Base-by-base conservation (phyloP, 78 protist species). In the Dictyostelium capitatum region DNA sequence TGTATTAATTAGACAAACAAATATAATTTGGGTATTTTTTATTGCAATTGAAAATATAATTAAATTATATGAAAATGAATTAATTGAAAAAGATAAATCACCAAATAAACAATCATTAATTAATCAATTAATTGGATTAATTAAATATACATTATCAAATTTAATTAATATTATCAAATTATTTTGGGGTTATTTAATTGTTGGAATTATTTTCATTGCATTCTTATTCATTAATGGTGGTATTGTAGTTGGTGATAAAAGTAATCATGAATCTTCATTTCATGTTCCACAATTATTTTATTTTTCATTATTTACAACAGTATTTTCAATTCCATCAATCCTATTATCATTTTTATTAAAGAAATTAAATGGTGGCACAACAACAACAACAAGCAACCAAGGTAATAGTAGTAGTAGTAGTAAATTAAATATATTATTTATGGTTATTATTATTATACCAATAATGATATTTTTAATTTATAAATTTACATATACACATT, bases 231-330 rank as follows among this genome's bases (percentile, higher is more conserved):
- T 43, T 1, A 89, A 89, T 75, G 59, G 56, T 23, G 79, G 85
- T 23, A 70, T 80, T 57, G 87, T 89, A 32, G 93, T 89, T 19
- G 93, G 93, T n/a, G 93, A 89, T 69, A 72, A 75, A 51, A 75
- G 82, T 30, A 80, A 79, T 54, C 93, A 89, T 89, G 87, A 89
- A 70, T 69, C 93, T 15, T 64, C 93, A 30, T 57, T 89, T 41
- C 93, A 89, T 37, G 64, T 89, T 19, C 25, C 83, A 41, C 93
- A 89, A 43, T 20, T 89, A 30, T 46, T 75, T 11, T 89, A 89
- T 43, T 83, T 83, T 57, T 72, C 82, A 23, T 8, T 54, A n/a
- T 41, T 69, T 23, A 32, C 51, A 20, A 17, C 59, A 37, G 1
- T 80, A 28, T 75, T 89, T 37, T 53, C 62, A 19, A 23, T 64